Evolutionary conservation across 495 filamentous ascomycete genomes (phyloP), one percentile per base, ranked within the genome.

Genomic region (Annulohypoxylon stygium): DNA sequence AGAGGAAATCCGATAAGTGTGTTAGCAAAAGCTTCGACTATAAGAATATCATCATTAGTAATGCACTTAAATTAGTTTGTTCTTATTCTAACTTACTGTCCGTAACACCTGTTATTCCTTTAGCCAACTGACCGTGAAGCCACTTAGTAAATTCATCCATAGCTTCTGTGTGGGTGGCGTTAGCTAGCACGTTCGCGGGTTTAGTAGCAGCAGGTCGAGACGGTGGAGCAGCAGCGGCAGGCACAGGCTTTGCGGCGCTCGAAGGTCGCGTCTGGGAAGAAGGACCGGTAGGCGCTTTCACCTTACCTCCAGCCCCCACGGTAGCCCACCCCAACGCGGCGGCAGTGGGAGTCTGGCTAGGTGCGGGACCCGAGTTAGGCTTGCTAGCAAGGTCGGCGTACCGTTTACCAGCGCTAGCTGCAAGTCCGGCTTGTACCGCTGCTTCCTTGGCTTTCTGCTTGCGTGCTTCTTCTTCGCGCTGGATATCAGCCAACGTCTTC

Each of bases 381-480:
- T 98, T 98, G 83, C 93, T 89, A 20, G 97, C 97, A 39, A 99
- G 90, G 78, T 98, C 95, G 6, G 96, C 97, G 82, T 99, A 99
- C 16, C 96, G 89, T 83, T 98, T 99, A 16, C 92, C 92, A 16
- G 77, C 66, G 45, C 86, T 83, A 23, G 89, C 81, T n/a, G 86
- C 75, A 7, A 84, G 76, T 5, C 84, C 84, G 33, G 86, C 81
- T 72, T 85, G 85, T 9, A 81, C 77, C 4, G 87, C 83, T 0
- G 83, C 76, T 51, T 89, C 86, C 48, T 89, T 88, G 12, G 88
- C 86, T 72, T 92, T 91, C 73, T 90, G 90, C 86, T 98, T 98
- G 58, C 94, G 92, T 30, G 87, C 86, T 77, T 98, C 96, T 74
- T 99, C 96, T 83, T 99, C 96, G 75, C 95, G 94, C 78, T 98